Evolutionary conservation across 768 basidiomycete species (phyloP), one percentile per base, ranked within the genome.

Genomic region (Lactarius pseudohatsudake): DNA sequence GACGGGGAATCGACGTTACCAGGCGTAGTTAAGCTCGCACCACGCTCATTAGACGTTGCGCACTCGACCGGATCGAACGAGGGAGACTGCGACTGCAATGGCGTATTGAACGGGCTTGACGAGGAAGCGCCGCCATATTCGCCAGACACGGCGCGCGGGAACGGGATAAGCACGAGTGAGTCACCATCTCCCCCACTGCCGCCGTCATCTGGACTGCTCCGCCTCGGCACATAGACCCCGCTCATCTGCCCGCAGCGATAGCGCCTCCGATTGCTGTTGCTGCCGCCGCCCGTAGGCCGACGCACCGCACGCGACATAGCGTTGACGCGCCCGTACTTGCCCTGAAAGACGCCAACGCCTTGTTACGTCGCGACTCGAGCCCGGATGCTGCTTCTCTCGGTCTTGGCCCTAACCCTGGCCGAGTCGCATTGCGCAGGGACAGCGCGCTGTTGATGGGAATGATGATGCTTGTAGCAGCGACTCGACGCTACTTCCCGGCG

Each of bases 111-210:
- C 11, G 68, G 40, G 7, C 81, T 77, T 36, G 81, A 78, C 1
- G 79, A n/a, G n/a, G n/a, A n/a, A n/a, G n/a, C n/a, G n/a, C n/a
- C n/a, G n/a, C n/a, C n/a, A n/a, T n/a, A n/a, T n/a, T n/a, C 22
- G 18, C 78, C 85, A 45, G 87, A 86, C 7, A 81, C 76, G 0
- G 82, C 79, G 62, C 84, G 80, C 38, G 90, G 90, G 73, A 91
- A 91, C 9, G 90, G 90, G 26, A 91, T 82, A 41, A 72, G 56
- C 16, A 38, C 40, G 57, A 58, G 79, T 1, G 77, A 74, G 41
- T 82, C 79, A 63, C 71, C 66, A 43, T 74, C 53, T 2, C 18
- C 53, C 28, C 56, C 56, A 16, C 63, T 32, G 11, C 66, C 53
- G 62, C 57, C 18, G 45, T 60, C 60, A 62, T 72, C 65, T 5